Evolutionary conservation across 75 land plant species (phyloP).

Genomic region (Gnetum montanum): DNA sequence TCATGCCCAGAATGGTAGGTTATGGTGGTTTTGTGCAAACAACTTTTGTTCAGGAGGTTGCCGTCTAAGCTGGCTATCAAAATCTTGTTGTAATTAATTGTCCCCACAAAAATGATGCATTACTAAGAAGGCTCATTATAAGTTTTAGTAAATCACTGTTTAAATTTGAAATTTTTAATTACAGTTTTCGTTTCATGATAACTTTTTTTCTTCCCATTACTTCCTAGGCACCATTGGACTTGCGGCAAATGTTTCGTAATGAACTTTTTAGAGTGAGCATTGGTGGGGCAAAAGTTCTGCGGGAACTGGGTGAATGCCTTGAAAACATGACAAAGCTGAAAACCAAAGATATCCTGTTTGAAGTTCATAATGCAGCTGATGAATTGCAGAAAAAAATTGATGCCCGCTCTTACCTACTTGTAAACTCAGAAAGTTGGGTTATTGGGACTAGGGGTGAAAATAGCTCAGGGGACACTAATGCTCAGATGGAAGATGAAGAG

Average conservation of each 20-base stretch:
- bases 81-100: no score
- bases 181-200: no score
- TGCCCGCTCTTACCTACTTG: constrained; percentile 46
- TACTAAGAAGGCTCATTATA: no score
- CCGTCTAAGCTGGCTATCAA: no score
- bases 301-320: constrained; percentile 44
- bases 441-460: constrained; percentile 16
- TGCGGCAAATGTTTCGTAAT: constrained; percentile 29
- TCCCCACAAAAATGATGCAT: no score
- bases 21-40: no score
- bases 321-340: constrained; percentile 45
- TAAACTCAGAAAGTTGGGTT: constrained; percentile 44
- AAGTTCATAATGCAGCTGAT: constrained; percentile 60
- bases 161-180: no score
- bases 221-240: constrained; percentile 48
- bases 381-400: constrained; percentile 61
- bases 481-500: not conserved
- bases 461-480: not conserved
- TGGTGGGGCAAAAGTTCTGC: constrained; percentile 60
- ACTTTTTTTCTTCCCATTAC: no score
- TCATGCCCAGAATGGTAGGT: no score
- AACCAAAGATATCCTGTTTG: constrained; percentile 21
- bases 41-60: no score
- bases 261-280: constrained; percentile 42
- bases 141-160: no score